Evolutionary conservation across 768 basidiomycete species (phyloP).

Genomic region (Lentinula boryana): DNA sequence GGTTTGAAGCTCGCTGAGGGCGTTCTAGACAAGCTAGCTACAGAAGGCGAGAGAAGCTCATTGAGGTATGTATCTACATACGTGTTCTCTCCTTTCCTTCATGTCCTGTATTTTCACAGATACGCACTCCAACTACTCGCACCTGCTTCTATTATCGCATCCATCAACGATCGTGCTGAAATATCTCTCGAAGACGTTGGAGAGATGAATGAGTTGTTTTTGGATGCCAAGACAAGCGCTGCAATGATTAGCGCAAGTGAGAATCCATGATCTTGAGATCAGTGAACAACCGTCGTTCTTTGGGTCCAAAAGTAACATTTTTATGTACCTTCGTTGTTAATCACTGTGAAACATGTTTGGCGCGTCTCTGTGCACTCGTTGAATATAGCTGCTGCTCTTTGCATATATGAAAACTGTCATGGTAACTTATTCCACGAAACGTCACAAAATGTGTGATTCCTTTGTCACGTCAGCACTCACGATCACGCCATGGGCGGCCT

Average conservation of each 20-base stretch:
- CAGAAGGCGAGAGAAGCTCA: conserved; percentile 77
- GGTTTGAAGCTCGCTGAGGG: conserved; percentile 70
- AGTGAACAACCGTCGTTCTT: neutral
- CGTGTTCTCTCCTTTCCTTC: neutral
- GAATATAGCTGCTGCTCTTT: too few relatives aligned
- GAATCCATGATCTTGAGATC: neutral
- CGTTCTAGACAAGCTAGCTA: conserved; percentile 75
- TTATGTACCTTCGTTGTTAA: too few relatives aligned
- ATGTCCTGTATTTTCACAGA: conserved; percentile 29
- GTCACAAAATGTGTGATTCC: neutral
- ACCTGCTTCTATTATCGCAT: conserved; percentile 84
- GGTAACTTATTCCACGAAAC: neutral
- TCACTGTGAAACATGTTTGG: too few relatives aligned
- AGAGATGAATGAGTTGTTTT: conserved; percentile 92
- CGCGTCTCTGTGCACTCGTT: too few relatives aligned
- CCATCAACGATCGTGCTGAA: conserved; percentile 68
- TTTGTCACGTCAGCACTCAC: neutral
- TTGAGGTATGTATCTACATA: conserved; percentile 48
- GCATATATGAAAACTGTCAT: too few relatives aligned
- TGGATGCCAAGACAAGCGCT: conserved; percentile 88
- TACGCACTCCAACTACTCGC: conserved; percentile 90
- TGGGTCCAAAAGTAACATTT: too few relatives aligned
- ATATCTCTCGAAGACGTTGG: conserved; percentile 85
- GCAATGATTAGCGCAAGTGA: conserved; percentile 34
- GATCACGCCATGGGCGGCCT: neutral